These are phyloP conservation scores for Microcyclospora tardicrescens DNA, from an alignment of 2,329 filamentous ascomycete genomes.

Conservation along the genomic window DNA sequence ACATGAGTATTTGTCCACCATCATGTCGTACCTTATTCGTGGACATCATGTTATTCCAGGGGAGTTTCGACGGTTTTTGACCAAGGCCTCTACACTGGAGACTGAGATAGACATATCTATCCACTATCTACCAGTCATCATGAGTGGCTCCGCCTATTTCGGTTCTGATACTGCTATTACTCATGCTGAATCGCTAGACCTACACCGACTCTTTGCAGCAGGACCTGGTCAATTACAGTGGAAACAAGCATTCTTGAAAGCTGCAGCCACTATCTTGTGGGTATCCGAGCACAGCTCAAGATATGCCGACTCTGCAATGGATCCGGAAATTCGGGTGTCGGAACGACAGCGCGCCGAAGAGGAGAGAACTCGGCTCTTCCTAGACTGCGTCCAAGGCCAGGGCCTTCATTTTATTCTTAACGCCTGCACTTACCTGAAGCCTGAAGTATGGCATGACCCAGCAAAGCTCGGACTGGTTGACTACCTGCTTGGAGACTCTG, in stretches of 20 bases:
- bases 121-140: constrained; percentile 70
- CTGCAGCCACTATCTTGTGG: constrained; percentile 74
- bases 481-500: constrained; percentile 70
- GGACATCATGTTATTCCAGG: constrained; percentile 52
- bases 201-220: constrained; percentile 57
- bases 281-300: constrained; percentile 84
- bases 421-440: constrained; percentile 66
- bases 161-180: constrained; percentile 58
- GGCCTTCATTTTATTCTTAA: constrained; percentile 86
- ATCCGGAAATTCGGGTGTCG: constrained; percentile 40
- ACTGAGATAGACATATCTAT: constrained; percentile 63
- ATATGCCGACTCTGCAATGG: constrained; percentile 29
- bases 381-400: constrained; percentile 63
- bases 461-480: constrained; percentile 69
- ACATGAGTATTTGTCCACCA: constrained; percentile 76
- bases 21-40: constrained; percentile 66
- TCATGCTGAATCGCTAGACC: constrained; percentile 53
- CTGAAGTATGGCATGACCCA: constrained; percentile 76
- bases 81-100: constrained; percentile 54
- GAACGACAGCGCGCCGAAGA: constrained; percentile 47
- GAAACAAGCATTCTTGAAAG: constrained; percentile 62
- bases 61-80: constrained; percentile 63
- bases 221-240: constrained; percentile 56
- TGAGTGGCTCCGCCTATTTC: constrained; percentile 63
- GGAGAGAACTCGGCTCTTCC: constrained; percentile 58